These are phyloP conservation scores for Tylopilus felleus DNA, from an alignment of 768 basidiomycete genomes.

Conservation along the genomic window DNA sequence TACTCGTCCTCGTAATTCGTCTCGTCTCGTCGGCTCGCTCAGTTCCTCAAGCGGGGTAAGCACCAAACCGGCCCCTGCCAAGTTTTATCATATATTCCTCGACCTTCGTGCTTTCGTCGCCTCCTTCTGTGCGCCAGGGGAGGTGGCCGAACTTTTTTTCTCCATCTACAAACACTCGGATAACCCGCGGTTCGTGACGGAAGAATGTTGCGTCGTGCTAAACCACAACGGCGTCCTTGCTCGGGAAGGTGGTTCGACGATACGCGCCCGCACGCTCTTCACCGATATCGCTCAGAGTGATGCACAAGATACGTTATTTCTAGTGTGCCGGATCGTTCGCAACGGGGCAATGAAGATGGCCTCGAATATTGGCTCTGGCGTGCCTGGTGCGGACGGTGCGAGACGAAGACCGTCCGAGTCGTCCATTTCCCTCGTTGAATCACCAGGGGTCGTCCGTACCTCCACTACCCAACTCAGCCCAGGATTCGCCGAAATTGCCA, in stretches of 20 bases:
- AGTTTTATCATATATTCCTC: slow-evolving; percentile 87
- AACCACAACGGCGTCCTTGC: slow-evolving; percentile 89
- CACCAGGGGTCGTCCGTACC: slow-evolving; percentile 21
- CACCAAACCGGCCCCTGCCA: slow-evolving; percentile 45
- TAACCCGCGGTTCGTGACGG: slow-evolving; percentile 77
- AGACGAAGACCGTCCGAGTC: slow-evolving; percentile 57
- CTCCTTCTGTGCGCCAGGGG: slow-evolving; percentile 83
- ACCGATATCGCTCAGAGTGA: slow-evolving; percentile 85
- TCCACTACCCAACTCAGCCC: slow-evolving; percentile 24
- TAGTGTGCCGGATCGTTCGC: slow-evolving; percentile 88
- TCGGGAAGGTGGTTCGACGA: slow-evolving; percentile 61
- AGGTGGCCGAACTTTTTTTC: slow-evolving; percentile 91
- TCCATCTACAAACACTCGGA: slow-evolving; percentile 86
- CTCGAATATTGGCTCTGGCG: slow-evolving; percentile 46
- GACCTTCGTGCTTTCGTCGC: slow-evolving; percentile 93
- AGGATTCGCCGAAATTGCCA: slow-evolving; percentile 36
- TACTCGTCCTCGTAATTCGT: slow-evolving; percentile 26
- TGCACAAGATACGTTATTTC: slow-evolving; percentile 78
- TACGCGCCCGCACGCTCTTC: slow-evolving; percentile 80
- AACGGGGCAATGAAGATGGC: slow-evolving; percentile 84
- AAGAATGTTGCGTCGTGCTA: slow-evolving; percentile 86
- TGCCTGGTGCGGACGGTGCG: slow-evolving; percentile 36
- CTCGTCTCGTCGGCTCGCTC: slow-evolving; percentile 37
- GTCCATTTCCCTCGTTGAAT: slow-evolving; percentile 38
- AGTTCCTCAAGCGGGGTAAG: slow-evolving; percentile 15